Evolutionary conservation across 306 rosid species (phyloP).

Genomic region (Sicyos edulis): DNA sequence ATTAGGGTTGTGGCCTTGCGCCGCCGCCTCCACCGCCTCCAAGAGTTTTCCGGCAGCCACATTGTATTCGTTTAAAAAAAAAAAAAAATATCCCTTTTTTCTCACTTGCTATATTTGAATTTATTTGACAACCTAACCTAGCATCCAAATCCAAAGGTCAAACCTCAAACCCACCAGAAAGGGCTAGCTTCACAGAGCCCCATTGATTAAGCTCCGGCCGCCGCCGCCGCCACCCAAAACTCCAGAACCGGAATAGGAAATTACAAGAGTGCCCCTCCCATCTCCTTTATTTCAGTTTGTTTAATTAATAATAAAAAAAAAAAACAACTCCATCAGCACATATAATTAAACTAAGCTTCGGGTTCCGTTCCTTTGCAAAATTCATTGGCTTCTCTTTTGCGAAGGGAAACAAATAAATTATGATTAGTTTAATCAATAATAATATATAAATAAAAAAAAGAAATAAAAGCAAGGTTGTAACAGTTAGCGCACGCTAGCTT

Average conservation of each 20-base stretch:
- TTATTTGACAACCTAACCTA: background rate
- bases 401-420: background rate
- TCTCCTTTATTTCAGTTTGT: background rate
- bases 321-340: background rate
- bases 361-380: background rate
- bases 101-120: background rate
- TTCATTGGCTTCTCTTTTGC: background rate
- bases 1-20: too few species aligned
- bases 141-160: background rate
- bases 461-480: background rate
- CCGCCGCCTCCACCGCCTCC: background rate
- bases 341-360: background rate
- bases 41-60: background rate
- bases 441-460: background rate
- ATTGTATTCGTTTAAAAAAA: background rate
- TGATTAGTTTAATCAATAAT: too few species aligned
- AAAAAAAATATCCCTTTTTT: background rate
- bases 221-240: background rate
- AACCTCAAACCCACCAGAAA: background rate
- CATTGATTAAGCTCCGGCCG: background rate
- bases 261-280: background rate
- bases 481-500: constrained; percentile 12
- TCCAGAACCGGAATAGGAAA: background rate
- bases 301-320: background rate
- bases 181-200: background rate